Evolutionary conservation across 2,329 filamentous ascomycete species (phyloP), one percentile per base, ranked within the genome.

Genomic region (Anisogramma anomala): DNA sequence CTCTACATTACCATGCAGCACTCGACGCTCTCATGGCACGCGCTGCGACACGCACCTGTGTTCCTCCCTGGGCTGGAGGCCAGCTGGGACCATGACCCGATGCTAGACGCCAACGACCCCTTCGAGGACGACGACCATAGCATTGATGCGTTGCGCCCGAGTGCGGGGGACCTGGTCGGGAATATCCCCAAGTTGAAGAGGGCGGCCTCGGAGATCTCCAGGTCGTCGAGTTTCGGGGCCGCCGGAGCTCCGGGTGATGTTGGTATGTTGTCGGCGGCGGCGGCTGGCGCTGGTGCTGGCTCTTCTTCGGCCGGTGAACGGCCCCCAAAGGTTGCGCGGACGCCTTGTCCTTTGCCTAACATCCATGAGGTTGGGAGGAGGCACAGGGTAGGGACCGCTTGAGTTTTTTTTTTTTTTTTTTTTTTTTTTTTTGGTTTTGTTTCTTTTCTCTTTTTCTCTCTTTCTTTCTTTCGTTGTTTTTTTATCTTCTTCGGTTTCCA

Each of bases 1-100:
- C 55, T 78, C 11, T 78, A 78, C 49, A 74, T 78, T 42, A 71
- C 72, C 41, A 72, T 75, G 69, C 59, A 63, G 10, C 52, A 63
- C 5, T 66, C 71, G 41, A 68, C 65, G 6, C 59, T 78, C n/a
- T 72, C 71, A 2, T 78, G 74, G 74, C 63, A 68, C 44, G 66
- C 63, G 25, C 57, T 78, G 22, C 63, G 62, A 40, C 58, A 64
- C 25, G 63, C 68, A 3, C 65, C 67, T 1, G 59, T 68, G 2
- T 71, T 66, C 46, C 57, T 71, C 6, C 61, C 69, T 10, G 71
- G 71, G 2, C 61, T 78, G 0, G 74, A 77, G 48, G 63, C 62
- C 3, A 66, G 68, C 48, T 78, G 74, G 74, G 61, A 56, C 0
- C 65, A 67, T 42, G 72, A 77, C 43, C 50, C 57, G 5, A 55